phyloP scores from a whole-genome alignment of 176 grass and related monocot species.

The bread wheat (Triticum aestivum) region DNA sequence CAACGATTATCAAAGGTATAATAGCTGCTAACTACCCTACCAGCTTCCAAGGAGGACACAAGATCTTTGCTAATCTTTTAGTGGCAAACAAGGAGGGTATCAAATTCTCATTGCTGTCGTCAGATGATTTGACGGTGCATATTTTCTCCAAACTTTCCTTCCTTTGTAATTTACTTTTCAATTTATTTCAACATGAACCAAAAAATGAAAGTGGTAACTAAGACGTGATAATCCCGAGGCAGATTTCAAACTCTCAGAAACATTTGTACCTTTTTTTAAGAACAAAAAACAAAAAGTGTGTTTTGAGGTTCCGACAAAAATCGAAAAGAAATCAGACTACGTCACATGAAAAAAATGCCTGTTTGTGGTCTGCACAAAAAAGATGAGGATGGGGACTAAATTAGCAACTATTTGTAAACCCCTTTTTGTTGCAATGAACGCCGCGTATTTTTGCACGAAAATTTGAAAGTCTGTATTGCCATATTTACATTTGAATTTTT shows the following conservation, averaged over 20 bases:
- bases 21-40: background rate
- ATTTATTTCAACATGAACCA: background rate
- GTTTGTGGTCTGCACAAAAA: background rate
- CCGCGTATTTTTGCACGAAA: background rate
- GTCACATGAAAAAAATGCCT: background rate
- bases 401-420: background rate
- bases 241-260: background rate
- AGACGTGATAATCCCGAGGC: background rate
- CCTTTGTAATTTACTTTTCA: background rate
- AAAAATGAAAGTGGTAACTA: constrained; percentile 7
- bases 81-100: background rate
- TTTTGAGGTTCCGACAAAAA: background rate
- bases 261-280: background rate
- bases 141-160: background rate
- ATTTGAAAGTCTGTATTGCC: background rate
- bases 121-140: background rate
- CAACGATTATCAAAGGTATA: constrained; percentile 7
- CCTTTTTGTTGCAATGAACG: background rate
- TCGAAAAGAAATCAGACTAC: background rate
- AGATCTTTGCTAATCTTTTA: background rate
- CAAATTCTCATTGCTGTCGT: background rate
- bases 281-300: background rate
- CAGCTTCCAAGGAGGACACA: constrained; percentile 7
- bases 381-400: background rate
- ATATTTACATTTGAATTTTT: background rate